These are phyloP conservation scores for Schizonepeta tenuifolia DNA, from an alignment of 257 asterid genomes.

Conservation along the genomic window DNA sequence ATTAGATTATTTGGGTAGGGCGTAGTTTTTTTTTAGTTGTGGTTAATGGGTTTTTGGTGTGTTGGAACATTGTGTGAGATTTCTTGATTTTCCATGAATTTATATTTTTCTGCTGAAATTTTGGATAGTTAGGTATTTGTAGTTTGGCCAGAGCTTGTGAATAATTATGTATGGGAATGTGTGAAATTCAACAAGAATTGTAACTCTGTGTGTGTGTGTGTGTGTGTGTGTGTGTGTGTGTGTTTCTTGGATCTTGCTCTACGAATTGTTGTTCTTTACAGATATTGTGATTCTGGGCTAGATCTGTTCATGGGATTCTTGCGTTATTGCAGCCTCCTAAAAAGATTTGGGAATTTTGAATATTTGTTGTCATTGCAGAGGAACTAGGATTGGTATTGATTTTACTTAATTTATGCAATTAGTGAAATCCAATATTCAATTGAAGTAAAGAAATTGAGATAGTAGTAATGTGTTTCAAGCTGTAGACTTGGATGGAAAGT, in stretches of 20 bases:
- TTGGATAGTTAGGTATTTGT: background rate
- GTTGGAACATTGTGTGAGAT: background rate
- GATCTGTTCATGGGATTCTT: slow-evolving; percentile 26
- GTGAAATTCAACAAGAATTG: background rate
- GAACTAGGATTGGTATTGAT: slow-evolving; percentile 9
- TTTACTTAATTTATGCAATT: background rate
- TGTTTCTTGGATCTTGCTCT: background rate
- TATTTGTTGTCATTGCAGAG: background rate
- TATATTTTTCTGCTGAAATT: background rate
- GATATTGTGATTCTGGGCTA: slow-evolving; percentile 17
- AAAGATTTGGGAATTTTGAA: slow-evolving; percentile 2
- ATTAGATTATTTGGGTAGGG: background rate
- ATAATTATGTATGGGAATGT: background rate
- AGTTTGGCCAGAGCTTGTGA: background rate
- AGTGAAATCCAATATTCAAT: background rate
- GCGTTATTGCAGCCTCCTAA: background rate
- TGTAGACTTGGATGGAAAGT: slow-evolving; percentile 14
- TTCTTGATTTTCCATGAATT: background rate
- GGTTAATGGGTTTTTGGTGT: background rate
- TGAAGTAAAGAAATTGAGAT: background rate
- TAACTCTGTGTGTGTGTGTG: background rate
- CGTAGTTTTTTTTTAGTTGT: background rate
- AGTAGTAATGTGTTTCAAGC: background rate
- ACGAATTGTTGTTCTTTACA: background rate
- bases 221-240: no score